Conservation (phyloP, 2,329 filamentous ascomycete species). For the Magnaporthales sp. region DNA sequence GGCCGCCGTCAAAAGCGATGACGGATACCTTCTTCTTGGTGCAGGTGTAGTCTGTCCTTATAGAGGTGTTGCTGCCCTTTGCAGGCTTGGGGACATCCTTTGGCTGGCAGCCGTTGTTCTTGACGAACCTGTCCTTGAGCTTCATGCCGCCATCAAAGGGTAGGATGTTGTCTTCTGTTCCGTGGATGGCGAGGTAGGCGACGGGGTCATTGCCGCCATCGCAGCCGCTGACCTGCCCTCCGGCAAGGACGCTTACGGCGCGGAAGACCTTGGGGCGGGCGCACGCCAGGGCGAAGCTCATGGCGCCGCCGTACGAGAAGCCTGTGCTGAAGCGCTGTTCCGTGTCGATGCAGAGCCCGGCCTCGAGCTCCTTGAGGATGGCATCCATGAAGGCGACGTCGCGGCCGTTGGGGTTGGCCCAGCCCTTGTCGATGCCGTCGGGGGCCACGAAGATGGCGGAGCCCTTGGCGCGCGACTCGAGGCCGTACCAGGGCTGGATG, state of each 20-base stretch:
- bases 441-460: constrained; percentile 33
- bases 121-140: constrained; percentile 26
- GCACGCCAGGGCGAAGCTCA: constrained; percentile 32
- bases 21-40: not conserved
- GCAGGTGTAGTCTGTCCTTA: constrained; percentile 13
- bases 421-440: constrained; percentile 31
- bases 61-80: constrained; percentile 9
- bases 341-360: constrained; percentile 31
- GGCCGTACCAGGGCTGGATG: constrained; percentile 26
- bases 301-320: constrained; percentile 34
- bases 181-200: constrained; percentile 2
- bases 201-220: not conserved
- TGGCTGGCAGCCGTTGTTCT: constrained; percentile 25
- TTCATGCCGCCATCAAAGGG: constrained; percentile 20
- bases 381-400: constrained; percentile 30
- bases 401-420: constrained; percentile 31
- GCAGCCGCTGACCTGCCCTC: constrained; percentile 3
- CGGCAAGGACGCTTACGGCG: constrained; percentile 18
- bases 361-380: constrained; percentile 26
- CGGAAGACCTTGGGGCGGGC: constrained; percentile 26
- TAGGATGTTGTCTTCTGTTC: constrained; percentile 20
- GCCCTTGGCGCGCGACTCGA: constrained; percentile 22
- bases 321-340: constrained; percentile 31
- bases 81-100: constrained; percentile 1
- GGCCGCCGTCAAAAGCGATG: not conserved